Base-by-base conservation (phyloP, 1,284 basidiomycete genomes). In the Pterulicium gracile region DNA sequence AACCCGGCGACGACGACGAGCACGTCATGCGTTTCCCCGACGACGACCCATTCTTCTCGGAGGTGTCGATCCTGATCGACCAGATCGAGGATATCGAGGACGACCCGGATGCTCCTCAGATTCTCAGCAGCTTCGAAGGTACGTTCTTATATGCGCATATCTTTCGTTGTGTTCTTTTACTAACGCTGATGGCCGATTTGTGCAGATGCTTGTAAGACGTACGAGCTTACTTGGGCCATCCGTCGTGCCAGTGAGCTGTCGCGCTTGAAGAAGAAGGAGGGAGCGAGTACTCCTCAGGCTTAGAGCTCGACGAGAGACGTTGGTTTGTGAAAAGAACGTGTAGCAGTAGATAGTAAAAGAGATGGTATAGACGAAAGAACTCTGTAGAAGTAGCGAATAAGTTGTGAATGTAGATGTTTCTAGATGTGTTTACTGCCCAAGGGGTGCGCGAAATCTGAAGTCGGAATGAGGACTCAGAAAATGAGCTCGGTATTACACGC, bases 41-140 rank as follows among this genome's bases (percentile, higher is more conserved):
- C 51, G 91, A 94, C 58, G 90, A 94, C 60, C 88, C 89, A 12
- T 93, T 93, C 77, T 90, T 91, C 73, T 88, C 87, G 19, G 88
- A 93, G 65, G 77, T 92, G 40, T 88, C 87, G 40, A 84, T 86
- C 62, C 75, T 87, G 59, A 84, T 91, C 51, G 88, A 92, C 62
- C 72, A 83, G 52, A 78, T 90, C 50, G 87, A 89, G 64, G 81
- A 84, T 55, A 83, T 83, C 36, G 81, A 84, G 57, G 77, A 81
- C 55, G 77, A 84, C 51, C 73, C 79, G 1, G 81, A 84, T 39
- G 73, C 74, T 3, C 70, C 78, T 15, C 73, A 77, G 53, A 88
- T 88, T 55, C 67, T 89, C 43, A 84, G 81, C 58, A 69, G 73
- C 23, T 89, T 79, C 59, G 84, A 86, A 64, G 87, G 82, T 83